phyloP scores from a whole-genome alignment of 306 rosid genomes.

The Prosopis cineraria region DNA sequence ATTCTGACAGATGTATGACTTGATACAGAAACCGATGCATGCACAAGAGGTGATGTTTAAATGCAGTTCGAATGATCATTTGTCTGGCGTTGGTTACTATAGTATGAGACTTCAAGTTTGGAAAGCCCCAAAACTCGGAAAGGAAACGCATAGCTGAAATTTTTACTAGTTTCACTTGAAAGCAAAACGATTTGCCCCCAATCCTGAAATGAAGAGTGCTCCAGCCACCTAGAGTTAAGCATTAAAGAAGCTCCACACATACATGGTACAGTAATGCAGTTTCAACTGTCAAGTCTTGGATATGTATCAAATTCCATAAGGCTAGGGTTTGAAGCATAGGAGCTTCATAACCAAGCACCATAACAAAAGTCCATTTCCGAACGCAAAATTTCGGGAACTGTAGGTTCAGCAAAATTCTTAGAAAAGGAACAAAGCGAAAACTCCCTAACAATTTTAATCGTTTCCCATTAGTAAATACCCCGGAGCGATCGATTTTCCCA shows the following conservation, averaged over 20 bases:
- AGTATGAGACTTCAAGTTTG: slow-evolving; percentile 4
- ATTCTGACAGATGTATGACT: neutral
- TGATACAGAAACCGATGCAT: neutral
- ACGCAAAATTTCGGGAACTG: neutral
- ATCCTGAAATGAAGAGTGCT: neutral
- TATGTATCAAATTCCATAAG: neutral
- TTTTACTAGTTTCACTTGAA: neutral
- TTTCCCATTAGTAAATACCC: slow-evolving; percentile 43
- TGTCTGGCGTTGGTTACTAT: neutral
- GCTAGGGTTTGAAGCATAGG: neutral
- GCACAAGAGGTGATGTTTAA: neutral
- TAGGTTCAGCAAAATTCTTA: neutral
- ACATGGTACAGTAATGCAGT: neutral
- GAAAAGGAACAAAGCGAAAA: neutral
- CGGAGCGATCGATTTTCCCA: slow-evolving; percentile 69
- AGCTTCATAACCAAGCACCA: neutral
- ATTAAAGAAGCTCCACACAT: neutral
- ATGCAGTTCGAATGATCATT: neutral
- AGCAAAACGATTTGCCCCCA: neutral
- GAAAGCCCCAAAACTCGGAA: neutral
- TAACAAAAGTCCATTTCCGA: neutral
- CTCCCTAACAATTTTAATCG: neutral
- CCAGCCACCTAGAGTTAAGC: neutral
- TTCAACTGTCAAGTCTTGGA: neutral
- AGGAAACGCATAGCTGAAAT: neutral